Conservation (phyloP, 352 stramenopile species). For the Halophytophthora polymorphica region DNA sequence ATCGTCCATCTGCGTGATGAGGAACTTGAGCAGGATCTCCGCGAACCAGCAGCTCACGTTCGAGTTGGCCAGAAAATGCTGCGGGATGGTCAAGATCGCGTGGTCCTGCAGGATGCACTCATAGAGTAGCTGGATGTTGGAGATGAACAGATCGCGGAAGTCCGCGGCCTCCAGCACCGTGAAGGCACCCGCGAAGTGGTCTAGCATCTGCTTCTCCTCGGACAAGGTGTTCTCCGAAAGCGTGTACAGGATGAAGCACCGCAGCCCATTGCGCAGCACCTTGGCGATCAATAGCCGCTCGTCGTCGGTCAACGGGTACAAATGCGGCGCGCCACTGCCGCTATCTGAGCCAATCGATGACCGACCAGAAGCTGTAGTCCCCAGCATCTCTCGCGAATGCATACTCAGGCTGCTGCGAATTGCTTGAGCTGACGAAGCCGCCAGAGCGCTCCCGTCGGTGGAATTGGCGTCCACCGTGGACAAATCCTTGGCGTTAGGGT, state of each 20-base stretch:
- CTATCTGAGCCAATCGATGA: conserved; percentile 12
- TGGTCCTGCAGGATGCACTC: conserved; percentile 93
- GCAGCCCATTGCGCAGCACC: conserved; percentile 91
- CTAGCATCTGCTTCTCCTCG: conserved; percentile 95
- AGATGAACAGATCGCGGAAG: conserved; percentile 89
- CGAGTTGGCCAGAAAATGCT: conserved; percentile 93
- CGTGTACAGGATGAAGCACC: conserved; percentile 93
- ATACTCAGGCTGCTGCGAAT: conserved; percentile 13
- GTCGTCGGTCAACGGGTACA: conserved; percentile 89
- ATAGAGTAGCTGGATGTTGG: conserved; percentile 90
- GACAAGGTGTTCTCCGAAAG: conserved; percentile 83
- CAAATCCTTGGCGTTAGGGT: conserved; percentile 81
- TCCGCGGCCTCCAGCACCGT: conserved; percentile 94
- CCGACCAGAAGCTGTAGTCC: conserved; percentile 11
- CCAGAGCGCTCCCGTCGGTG: conserved; percentile 26
- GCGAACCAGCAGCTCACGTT: conserved; percentile 93
- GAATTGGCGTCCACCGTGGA: conserved; percentile 69
- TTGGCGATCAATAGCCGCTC: conserved; percentile 92
- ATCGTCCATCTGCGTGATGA: conserved; percentile 93
- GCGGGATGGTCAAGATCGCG: conserved; percentile 91
- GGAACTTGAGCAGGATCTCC: conserved; percentile 93
- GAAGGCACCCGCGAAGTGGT: conserved; percentile 96
- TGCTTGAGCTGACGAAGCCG: conserved; percentile 16
- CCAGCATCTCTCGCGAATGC: conserved; percentile 18
- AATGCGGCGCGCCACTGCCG: conserved; percentile 28